Base-by-base conservation (phyloP, 495 filamentous ascomycete species). In the Penicillium desertorum region DNA sequence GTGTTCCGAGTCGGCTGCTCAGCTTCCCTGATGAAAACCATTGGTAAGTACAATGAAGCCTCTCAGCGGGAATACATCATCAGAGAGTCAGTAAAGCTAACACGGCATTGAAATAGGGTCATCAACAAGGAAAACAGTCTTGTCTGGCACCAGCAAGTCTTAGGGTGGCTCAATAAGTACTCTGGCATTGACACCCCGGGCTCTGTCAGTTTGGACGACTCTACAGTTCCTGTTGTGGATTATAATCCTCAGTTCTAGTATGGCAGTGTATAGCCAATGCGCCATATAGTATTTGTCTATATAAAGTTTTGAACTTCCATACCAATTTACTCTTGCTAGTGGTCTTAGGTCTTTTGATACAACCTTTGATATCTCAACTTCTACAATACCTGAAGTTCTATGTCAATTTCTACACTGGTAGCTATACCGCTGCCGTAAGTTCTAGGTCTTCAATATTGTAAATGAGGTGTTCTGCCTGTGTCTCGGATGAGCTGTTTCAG, bases 1-100 rank as follows among this genome's bases (percentile, higher is more conserved):
- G 77, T 17, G 71, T 81, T 1, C 85, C 87, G 22, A 93, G 88
- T 65, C 65, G 71, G 1, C 74, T 82, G 57, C 57, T 86, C 45
- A 79, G 75, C 54, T 85, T 84, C 62, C 75, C 76, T 0, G 75
- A 82, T 61, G 81, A 84, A 63, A 69, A 74, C n/a, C 80, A 83
- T 45, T 75, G 72, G 73, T 72, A 60, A 57, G 69, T 58, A 17
- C n/a, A 45, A 19, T 23, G 5, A 2, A 11, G 9, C 30, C 27
- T 43, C 34, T 41, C 0, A 3, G 8, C 6, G 1, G 8, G 5
- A 4, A 22, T 41, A 5, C 0, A 20, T 34, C 27, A 9, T 11
- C 10, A 0, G 3, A n/a, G 12, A 23, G 8, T 34, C 11, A 10
- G 17, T 10, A 45, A 10, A 29, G 12, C 46, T 57, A 25, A 57